Base-by-base conservation (phyloP, 305 asterid genomes). In the Solanum hybrid region DNA sequence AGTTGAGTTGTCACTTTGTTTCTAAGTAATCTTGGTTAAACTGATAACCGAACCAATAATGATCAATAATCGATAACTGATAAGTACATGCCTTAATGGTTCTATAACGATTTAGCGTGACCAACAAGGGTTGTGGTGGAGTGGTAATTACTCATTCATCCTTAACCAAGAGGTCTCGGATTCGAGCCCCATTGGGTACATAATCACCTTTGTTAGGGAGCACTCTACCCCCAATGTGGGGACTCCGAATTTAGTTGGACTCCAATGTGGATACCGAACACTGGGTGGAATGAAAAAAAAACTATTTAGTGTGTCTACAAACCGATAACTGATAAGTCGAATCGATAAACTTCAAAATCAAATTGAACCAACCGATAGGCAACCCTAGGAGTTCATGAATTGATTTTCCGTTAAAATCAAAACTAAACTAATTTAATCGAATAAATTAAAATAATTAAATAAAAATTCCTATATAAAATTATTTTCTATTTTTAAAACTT, bases 171-270 rank as follows among this genome's bases (percentile, higher is more conserved):
- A 56, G 4, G 11, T 56, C 1, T 7, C 0, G 0, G 11, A 7
- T 56, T 56, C 10, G 0, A 19, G 0, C 26, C 26, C 69, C 4
- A 1, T 56, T 19, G 4, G 26, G 69, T 56, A 56, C 26, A 17
- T 0, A 19, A 56, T 19, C 69, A 1, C 69, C 4, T 56, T 56
- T 56, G 24, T 56, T 56, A 56, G 10, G 11, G 11, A 56, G 10
- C 26, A 0, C 4, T 6, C 9, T 56, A 0, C 4, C 24, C 6
- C 10, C 10, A 6, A 56, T 51, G n/a, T 51, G n/a, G n/a, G 9
- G 5, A 51, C 66, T 51, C 0, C 8, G 0, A 51, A 51, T 15
- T 51, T 51, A 51, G 10, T 6, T 5, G 2, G 0, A 0, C 0
- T 51, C 9, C 9, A 51, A 15, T 15, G 9, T 15, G n/a, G 3